Evolutionary conservation across 139 green algal species (phyloP), one percentile per base, ranked within the genome.

Genomic region (Micractinium sp.): DNA sequence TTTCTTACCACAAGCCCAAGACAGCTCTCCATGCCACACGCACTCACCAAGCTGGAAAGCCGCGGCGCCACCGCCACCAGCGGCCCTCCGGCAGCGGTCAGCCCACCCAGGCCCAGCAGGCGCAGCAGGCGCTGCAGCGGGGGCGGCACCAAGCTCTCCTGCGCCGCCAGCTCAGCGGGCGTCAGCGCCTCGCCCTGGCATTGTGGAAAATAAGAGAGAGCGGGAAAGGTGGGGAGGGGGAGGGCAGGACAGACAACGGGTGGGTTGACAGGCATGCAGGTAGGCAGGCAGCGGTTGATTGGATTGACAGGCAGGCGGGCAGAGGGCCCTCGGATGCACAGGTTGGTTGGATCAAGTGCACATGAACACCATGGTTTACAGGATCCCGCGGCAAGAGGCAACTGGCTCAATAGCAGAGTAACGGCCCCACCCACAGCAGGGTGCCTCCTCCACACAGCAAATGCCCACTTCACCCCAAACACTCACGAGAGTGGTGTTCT

Each of bases 81-180:
- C 29, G 77, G 85, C 25, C 38, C 16, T 0, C 41, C 41, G 7
- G 14, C 41, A 27, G 25, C 47, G 4, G 41, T 5, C 41, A 66
- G 22, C 36, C 67, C 16, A 3, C 38, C 31, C 36, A 82, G n/a
- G 47, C 56, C 33, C 47, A 81, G 35, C 81, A 23, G 9, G 23
- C 39, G 47, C 36, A 89, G 75, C 39, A 77, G 74, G 69, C 82
- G 77, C 84, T 82, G 69, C 41, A 93, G 63, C 19, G 91, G 88
- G 13, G 93, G 93, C 36, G 92, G 38, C 63, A 93, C 82, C 81
- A 95, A 66, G 74, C 82, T 89, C 61, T 95, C 93, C 18, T 80
- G n/a, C 9, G 13, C 76, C 22, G 91, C 89, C 53, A 92, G 47
- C 41, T 92, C 47, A 0, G 15, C 23, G 0, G 92, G 92, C 5